A percentile compares a stretch with the other conserved stretches of the same genome.
These are phyloP conservation scores for Auricularia sp. DNA, from an alignment of 768 basidiomycete genomes.

Conservation along the genomic window DNA sequence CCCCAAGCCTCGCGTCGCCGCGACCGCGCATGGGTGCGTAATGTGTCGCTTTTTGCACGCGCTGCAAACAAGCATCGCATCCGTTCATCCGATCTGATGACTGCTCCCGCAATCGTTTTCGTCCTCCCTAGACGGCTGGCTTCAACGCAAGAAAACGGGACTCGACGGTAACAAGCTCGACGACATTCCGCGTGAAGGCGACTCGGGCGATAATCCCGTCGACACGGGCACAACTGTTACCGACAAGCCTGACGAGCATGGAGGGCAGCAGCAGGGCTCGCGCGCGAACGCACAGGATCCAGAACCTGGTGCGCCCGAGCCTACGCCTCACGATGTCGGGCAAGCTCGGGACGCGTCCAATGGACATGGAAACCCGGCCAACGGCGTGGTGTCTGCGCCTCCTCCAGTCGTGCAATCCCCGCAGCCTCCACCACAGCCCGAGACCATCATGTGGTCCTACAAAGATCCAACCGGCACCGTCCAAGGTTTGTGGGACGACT, in stretches of 20 bases:
- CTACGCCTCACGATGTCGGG: neutral
- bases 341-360: neutral
- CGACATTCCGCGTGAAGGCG: neutral
- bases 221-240: neutral
- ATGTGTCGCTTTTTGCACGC: neutral
- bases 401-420: neutral
- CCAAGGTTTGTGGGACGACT: slow-evolving; percentile 51
- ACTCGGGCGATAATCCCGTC: neutral
- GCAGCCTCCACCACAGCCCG: slow-evolving; percentile 31
- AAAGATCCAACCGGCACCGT: slow-evolving; percentile 85
- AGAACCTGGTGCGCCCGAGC: neutral
- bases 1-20: slow-evolving; percentile 1
- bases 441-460: slow-evolving; percentile 78
- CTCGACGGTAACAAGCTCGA: neutral
- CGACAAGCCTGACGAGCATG: neutral
- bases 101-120: neutral
- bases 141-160: neutral
- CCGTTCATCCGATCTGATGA: too few species aligned
- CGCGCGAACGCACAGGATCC: neutral
- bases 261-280: neutral
- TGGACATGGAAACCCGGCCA: neutral
- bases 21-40: neutral
- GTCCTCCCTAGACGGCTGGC: neutral
- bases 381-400: neutral
- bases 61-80: too few species aligned